These are phyloP conservation scores for Combretum micranthum DNA, from an alignment of 345 rosid species.

Conservation along the genomic window DNA sequence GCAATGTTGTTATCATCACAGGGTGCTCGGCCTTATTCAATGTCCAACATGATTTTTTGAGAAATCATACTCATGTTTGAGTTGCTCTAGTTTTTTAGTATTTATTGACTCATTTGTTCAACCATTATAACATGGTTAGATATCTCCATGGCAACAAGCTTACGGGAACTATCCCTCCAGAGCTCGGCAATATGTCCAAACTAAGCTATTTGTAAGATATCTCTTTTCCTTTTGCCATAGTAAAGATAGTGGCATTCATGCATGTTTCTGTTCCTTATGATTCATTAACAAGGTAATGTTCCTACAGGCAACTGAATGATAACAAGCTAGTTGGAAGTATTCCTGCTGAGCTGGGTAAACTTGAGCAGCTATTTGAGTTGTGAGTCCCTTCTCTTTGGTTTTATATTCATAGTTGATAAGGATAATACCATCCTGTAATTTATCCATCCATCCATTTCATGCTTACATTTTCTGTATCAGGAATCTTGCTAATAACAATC, in stretches of 20 bases:
- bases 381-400: too few species aligned
- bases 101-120: too few species aligned
- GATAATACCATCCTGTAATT: neutral
- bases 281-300: neutral
- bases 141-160: conserved; percentile 94
- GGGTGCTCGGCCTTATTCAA: too few species aligned
- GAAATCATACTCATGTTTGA: too few species aligned
- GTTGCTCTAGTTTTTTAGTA: too few species aligned
- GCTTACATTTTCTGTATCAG: conserved; percentile 20
- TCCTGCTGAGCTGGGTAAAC: conserved; percentile 92
- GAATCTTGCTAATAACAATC: conserved; percentile 80
- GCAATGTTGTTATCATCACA: too few species aligned
- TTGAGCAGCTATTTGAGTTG: conserved; percentile 85
- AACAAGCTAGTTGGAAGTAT: conserved; percentile 64
- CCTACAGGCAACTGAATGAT: conserved; percentile 69
- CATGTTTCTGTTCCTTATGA: neutral
- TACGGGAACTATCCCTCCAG: conserved; percentile 81
- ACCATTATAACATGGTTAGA: conserved; percentile 30
- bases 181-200: conserved; percentile 93
- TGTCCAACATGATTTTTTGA: too few species aligned
- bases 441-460: neutral
- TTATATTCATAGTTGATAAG: too few species aligned
- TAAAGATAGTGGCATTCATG: neutral
- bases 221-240: neutral
- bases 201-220: conserved; percentile 83